These are phyloP conservation scores for Hondaea fermentalgiana DNA, from an alignment of 108 stramenopile species.

Conservation along the genomic window DNA sequence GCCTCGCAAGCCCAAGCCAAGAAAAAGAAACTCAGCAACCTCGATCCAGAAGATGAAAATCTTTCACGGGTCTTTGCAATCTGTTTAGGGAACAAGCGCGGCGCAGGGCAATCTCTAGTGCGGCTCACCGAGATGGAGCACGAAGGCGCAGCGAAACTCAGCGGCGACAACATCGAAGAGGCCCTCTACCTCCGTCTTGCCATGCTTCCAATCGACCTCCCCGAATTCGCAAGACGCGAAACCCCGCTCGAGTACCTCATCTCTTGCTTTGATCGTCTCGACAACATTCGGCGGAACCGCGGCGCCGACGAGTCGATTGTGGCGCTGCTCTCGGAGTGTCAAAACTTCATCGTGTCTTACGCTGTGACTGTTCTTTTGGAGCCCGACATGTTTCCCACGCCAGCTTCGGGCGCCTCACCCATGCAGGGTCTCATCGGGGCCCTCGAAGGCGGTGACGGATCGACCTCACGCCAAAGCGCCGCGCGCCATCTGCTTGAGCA, in stretches of 20 bases:
- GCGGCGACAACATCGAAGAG: not conserved
- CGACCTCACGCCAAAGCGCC: not conserved
- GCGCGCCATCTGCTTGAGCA: not conserved
- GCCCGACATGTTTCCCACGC: not conserved
- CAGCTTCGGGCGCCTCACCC: not conserved
- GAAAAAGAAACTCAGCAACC: not conserved
- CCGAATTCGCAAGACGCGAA: not conserved
- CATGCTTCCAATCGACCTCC: not conserved
- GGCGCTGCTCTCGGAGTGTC: not conserved
- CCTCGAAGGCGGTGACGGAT: not conserved
- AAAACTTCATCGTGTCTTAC: not conserved
- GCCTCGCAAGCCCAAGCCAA: not conserved
- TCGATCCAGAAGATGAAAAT: not conserved
- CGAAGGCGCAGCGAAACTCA: not conserved
- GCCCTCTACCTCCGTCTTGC: not conserved
- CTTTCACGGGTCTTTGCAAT: not conserved
- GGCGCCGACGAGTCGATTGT: not conserved
- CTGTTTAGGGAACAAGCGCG: not conserved
- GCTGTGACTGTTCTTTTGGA: not conserved
- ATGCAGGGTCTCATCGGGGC: not conserved
- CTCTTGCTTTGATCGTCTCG: not conserved
- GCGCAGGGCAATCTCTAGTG: not conserved
- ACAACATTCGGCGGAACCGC: not conserved
- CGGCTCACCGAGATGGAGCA: not conserved
- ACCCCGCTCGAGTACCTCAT: conserved; percentile 6